These are phyloP conservation scores for Chrysanthemum makinoi DNA, from an alignment of 129 eudicot genomes.

Conservation along the genomic window DNA sequence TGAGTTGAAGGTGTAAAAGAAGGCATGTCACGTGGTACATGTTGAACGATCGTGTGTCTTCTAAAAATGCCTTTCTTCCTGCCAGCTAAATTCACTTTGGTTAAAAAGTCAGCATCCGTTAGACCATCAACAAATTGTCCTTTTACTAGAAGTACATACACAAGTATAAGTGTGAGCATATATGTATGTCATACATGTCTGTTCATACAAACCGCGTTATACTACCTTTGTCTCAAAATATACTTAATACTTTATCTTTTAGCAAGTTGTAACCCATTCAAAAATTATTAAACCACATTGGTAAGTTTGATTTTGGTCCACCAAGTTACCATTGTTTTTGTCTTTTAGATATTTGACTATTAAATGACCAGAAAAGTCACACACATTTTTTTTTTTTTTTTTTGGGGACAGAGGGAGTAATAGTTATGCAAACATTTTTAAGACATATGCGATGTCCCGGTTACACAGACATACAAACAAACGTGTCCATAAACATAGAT, in stretches of 20 bases:
- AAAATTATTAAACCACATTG: background rate
- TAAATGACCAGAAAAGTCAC: background rate
- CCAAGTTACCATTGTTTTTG: background rate
- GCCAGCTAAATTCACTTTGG: conserved; percentile 23
- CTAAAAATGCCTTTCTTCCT: conserved; percentile 46
- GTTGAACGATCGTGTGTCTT: conserved; percentile 58
- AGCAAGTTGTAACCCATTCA: background rate
- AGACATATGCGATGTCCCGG: background rate
- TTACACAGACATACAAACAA: background rate
- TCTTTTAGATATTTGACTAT: too few species aligned
- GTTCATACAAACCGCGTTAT: too few species aligned
- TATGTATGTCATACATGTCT: background rate
- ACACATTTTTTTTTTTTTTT: background rate
- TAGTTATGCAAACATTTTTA: background rate
- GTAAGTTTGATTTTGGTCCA: background rate
- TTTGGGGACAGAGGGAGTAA: background rate
- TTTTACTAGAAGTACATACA: background rate
- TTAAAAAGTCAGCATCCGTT: background rate
- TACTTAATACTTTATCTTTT: background rate
- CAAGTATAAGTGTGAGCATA: too few species aligned
- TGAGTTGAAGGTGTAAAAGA: conserved; percentile 50
- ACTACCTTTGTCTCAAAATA: background rate
- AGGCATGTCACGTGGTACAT: conserved; percentile 71
- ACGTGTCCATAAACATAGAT: background rate
- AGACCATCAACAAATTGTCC: background rate